A percentile compares a stretch with the other conserved stretches of the same genome.
These are phyloP conservation scores for Lojkania enalia DNA, from an alignment of 2,329 filamentous ascomycete species.

Conservation along the genomic window DNA sequence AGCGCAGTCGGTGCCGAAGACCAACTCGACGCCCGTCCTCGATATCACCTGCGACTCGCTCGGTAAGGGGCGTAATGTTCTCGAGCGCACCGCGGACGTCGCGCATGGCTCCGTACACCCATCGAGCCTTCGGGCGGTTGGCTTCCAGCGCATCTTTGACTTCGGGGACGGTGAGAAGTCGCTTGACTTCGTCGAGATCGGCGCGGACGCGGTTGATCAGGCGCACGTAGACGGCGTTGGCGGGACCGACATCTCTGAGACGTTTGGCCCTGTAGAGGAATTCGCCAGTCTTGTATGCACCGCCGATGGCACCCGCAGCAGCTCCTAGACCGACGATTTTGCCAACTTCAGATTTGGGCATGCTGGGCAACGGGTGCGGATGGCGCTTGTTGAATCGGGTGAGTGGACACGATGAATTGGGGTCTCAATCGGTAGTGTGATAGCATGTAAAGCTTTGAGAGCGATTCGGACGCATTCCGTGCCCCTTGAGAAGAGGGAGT, in stretches of 20 bases:
- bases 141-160: constrained; percentile 43
- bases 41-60: constrained; percentile 40
- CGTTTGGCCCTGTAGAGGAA: constrained; percentile 42
- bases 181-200: constrained; percentile 44
- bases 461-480: constrained; percentile 40
- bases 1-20: constrained; percentile 42
- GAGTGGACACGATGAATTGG: neutral
- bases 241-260: constrained; percentile 40
- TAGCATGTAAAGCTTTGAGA: constrained; percentile 31
- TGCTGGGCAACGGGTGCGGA: constrained; percentile 21
- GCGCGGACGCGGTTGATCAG: constrained; percentile 41
- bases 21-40: constrained; percentile 41
- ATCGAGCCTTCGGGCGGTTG: constrained; percentile 43
- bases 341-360: constrained; percentile 30
- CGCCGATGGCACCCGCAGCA: constrained; percentile 38
- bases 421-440: constrained; percentile 10
- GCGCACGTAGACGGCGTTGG: constrained; percentile 46
- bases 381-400: neutral
- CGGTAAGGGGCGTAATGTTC: constrained; percentile 43
- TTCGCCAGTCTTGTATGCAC: constrained; percentile 45
- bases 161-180: constrained; percentile 42
- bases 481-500: constrained; percentile 26
- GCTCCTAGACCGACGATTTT: constrained; percentile 39
- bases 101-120: constrained; percentile 43
- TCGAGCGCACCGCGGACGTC: constrained; percentile 43